These are phyloP conservation scores for Capronia americana DNA, from an alignment of 2,329 filamentous ascomycete species.

Conservation along the genomic window DNA sequence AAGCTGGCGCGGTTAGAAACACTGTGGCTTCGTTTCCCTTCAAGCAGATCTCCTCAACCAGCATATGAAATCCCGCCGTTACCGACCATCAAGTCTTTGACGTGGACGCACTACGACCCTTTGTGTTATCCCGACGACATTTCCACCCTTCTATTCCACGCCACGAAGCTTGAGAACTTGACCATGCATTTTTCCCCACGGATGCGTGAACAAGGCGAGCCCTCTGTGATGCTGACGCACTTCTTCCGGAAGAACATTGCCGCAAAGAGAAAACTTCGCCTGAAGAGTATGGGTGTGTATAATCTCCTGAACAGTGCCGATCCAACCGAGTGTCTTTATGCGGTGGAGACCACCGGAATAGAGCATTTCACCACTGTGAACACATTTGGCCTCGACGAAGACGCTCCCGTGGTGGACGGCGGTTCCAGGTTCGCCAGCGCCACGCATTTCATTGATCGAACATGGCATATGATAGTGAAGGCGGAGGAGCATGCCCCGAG, in stretches of 20 bases:
- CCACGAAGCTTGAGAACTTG: conserved; percentile 61
- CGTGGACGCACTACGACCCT: conserved; percentile 66
- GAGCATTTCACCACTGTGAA: conserved; percentile 62
- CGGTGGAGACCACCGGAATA: conserved; percentile 51
- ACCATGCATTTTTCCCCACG: conserved; percentile 67
- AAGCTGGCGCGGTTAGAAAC: conserved; percentile 57
- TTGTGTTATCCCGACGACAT: conserved; percentile 70
- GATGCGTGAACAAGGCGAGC: conserved; percentile 65
- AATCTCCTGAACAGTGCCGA: conserved; percentile 63
- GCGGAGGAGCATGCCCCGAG: conserved; percentile 37
- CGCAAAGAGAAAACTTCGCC: conserved; percentile 52
- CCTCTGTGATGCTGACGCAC: conserved; percentile 60
- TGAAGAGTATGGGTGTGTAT: conserved; percentile 61
- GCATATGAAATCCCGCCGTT: conserved; percentile 63
- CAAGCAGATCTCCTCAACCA: conserved; percentile 62
- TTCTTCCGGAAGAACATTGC: conserved; percentile 64
- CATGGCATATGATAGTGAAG: conserved; percentile 50
- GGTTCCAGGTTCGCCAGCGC: conserved; percentile 44
- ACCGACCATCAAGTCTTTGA: conserved; percentile 60
- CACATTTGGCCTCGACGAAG: conserved; percentile 54
- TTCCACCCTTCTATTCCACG: conserved; percentile 60
- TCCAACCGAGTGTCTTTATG: conserved; percentile 53
- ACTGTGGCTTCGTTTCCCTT: conserved; percentile 63
- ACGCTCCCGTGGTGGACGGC: conserved; percentile 23
- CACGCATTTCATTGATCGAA: conserved; percentile 63